These are phyloP conservation scores for Colletotrichum eleusines DNA, from an alignment of 2,329 filamentous ascomycete species.

Conservation along the genomic window DNA sequence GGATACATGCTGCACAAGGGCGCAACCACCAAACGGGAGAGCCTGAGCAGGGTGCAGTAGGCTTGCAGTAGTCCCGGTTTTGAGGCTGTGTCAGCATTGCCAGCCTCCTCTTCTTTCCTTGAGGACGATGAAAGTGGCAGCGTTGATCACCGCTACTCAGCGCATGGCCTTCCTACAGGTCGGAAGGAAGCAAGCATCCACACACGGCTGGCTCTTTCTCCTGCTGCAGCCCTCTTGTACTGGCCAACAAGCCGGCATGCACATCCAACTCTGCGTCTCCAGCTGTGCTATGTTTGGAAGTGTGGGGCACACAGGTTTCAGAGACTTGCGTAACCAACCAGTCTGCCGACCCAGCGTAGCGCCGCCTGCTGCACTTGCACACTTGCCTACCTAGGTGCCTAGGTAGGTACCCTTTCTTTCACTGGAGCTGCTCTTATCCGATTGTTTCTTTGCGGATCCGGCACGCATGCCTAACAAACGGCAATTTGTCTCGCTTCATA, in stretches of 20 bases:
- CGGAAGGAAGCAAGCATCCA: not conserved
- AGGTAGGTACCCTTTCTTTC: no score
- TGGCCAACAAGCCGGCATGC: conserved; percentile 1
- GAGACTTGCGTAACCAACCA: conserved; percentile 38
- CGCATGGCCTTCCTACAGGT: not conserved
- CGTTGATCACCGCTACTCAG: conserved; percentile 16
- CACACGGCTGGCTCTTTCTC: not conserved
- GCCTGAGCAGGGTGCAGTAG: conserved; percentile 35
- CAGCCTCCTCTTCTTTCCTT: conserved; percentile 31
- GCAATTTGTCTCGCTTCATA: not conserved
- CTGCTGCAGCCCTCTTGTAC: conserved; percentile 6
- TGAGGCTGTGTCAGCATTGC: conserved; percentile 43
- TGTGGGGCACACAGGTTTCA: conserved; percentile 34
- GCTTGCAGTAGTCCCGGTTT: conserved; percentile 40
- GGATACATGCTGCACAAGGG: conserved; percentile 8
- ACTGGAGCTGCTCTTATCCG: not conserved
- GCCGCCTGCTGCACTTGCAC: not conserved
- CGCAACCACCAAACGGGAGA: conserved; percentile 31
- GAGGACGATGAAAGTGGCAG: not conserved
- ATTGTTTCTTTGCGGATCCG: not conserved
- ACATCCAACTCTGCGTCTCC: conserved; percentile 8
- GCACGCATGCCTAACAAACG: conserved; percentile 2
- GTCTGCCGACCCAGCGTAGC: conserved; percentile 24
- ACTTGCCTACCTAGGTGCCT: no score
- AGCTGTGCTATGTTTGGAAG: conserved; percentile 41